Evolutionary conservation across 2,329 filamentous ascomycete genomes (phyloP).

Genomic region (Pseudogymnoascus sp.): DNA sequence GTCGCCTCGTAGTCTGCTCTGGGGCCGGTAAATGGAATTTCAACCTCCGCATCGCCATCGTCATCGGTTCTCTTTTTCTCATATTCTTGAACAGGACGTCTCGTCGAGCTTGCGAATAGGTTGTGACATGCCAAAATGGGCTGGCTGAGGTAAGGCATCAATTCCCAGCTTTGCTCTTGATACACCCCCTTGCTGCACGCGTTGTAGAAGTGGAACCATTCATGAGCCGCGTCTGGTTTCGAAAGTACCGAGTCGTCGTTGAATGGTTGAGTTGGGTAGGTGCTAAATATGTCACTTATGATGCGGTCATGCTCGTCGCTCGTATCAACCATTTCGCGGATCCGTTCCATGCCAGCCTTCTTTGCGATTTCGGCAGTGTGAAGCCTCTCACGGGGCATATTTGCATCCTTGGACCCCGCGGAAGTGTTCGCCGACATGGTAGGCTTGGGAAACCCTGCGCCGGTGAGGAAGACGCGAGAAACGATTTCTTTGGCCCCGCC

Average conservation of each 20-base stretch:
- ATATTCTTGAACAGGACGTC: constrained; percentile 36
- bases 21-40: constrained; percentile 71
- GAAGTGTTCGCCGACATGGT: constrained; percentile 13
- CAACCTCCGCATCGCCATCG: constrained; percentile 41
- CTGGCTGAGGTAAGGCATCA: constrained; percentile 78
- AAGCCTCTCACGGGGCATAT: constrained; percentile 47
- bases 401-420: constrained; percentile 20
- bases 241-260: constrained; percentile 88
- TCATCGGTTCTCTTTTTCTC: constrained; percentile 39
- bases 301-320: constrained; percentile 73
- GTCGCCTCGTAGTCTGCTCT: constrained; percentile 73
- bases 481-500: constrained; percentile 70
- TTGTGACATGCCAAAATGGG: constrained; percentile 84
- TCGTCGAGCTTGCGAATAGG: constrained; percentile 69
- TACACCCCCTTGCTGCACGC: constrained; percentile 70
- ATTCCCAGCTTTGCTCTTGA: constrained; percentile 85
- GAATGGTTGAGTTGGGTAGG: constrained; percentile 80
- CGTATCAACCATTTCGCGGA: constrained; percentile 70
- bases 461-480: constrained; percentile 69
- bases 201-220: constrained; percentile 95
- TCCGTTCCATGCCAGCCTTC: constrained; percentile 61
- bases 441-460: constrained; percentile 56
- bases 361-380: constrained; percentile 68
- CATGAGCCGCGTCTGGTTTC: constrained; percentile 74
- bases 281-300: constrained; percentile 73